phyloP scores from a whole-genome alignment of 768 basidiomycete species.

The Kwoniella dejecticola region DNA sequence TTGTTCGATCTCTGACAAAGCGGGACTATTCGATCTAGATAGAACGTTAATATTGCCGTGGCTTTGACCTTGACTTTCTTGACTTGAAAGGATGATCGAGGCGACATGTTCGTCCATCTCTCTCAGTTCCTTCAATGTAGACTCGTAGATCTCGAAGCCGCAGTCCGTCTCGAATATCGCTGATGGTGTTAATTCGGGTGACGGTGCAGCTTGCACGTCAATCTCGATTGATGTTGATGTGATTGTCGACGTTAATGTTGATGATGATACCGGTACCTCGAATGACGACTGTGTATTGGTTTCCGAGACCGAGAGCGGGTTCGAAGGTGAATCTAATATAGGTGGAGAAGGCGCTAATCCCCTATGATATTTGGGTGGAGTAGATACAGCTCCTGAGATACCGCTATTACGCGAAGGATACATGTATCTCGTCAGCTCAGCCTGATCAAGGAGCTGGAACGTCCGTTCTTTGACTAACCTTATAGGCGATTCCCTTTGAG shows the following conservation, averaged over 20 bases:
- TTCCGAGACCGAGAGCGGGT: too few species aligned
- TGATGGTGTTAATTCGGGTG: neutral
- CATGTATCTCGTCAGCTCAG: constrained; percentile 10
- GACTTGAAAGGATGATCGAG: constrained; percentile 5
- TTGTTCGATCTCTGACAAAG: constrained; percentile 2
- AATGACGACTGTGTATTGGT: too few species aligned
- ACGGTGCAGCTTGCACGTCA: constrained; percentile 10
- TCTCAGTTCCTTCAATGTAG: neutral
- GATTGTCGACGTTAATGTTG: neutral
- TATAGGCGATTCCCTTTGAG: constrained; percentile 12
- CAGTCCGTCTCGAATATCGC: constrained; percentile 17
- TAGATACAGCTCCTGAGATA: constrained; percentile 23
- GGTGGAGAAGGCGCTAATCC: constrained; percentile 19
- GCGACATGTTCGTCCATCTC: constrained; percentile 7
- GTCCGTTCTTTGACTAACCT: constrained; percentile 11
- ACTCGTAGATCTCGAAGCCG: constrained; percentile 10
- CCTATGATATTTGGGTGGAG: constrained; percentile 17
- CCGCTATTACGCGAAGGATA: constrained; percentile 4
- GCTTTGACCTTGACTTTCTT: too few species aligned
- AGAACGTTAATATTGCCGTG: neutral
- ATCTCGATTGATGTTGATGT: constrained; percentile 9
- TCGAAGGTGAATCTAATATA: constrained; percentile 13
- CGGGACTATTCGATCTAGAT: neutral
- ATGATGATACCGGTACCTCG: too few species aligned
- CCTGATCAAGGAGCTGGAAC: neutral